These are phyloP conservation scores for Trichoderma sp. DNA, from an alignment of 2,329 filamentous ascomycete genomes.

Conservation along the genomic window DNA sequence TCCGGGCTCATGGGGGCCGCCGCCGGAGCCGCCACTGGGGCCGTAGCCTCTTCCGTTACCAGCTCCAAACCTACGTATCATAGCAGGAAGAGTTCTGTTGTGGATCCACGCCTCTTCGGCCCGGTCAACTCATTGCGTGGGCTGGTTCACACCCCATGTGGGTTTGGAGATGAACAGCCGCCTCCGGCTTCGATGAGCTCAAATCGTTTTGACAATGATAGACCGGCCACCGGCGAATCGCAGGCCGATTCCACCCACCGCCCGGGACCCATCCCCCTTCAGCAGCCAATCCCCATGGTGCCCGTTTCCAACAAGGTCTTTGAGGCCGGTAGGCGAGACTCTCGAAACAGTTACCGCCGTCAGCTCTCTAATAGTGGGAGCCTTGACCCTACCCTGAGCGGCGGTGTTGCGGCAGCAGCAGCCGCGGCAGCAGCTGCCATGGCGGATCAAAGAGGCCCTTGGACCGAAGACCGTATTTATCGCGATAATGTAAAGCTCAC, in stretches of 20 bases:
- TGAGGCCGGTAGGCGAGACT: slow-evolving; percentile 44
- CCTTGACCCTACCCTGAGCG: slow-evolving; percentile 32
- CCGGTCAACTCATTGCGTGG: slow-evolving; percentile 63
- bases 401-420: slow-evolving; percentile 51
- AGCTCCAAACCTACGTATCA: slow-evolving; percentile 26
- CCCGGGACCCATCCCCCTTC: slow-evolving; percentile 67
- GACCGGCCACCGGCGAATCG: slow-evolving; percentile 50
- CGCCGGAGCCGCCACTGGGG: slow-evolving; percentile 44
- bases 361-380: slow-evolving; percentile 41
- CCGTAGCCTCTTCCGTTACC: slow-evolving; percentile 25
- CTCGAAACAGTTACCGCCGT: slow-evolving; percentile 33
- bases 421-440: slow-evolving; percentile 46
- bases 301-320: slow-evolving; percentile 73
- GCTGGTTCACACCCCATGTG: slow-evolving; percentile 55
- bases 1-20: slow-evolving; percentile 43
- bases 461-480: slow-evolving; percentile 28
- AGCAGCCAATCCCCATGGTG: slow-evolving; percentile 78
- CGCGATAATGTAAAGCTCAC: slow-evolving; percentile 27
- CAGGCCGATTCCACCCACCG: slow-evolving; percentile 46
- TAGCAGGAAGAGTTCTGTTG: slow-evolving; percentile 49
- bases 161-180: slow-evolving; percentile 46
- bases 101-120: slow-evolving; percentile 61
- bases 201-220: slow-evolving; percentile 58
- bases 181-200: slow-evolving; percentile 52
- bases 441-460: slow-evolving; percentile 28